phyloP scores from a whole-genome alignment of 495 filamentous ascomycete species.

The Xylaria nigripes region DNA sequence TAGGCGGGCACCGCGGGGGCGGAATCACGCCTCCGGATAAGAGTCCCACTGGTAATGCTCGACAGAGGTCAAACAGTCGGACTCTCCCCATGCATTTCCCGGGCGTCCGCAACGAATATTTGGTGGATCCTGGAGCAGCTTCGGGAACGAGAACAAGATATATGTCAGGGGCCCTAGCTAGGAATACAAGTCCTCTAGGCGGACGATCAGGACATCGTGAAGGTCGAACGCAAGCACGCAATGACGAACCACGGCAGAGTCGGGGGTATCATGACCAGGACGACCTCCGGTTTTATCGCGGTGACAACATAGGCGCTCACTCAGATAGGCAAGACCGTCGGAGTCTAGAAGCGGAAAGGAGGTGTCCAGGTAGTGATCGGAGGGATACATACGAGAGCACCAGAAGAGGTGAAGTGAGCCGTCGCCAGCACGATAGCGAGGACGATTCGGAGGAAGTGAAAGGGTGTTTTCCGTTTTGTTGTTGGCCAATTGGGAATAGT shows the following conservation, averaged over 20 bases:
- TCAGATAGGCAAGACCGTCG: not conserved
- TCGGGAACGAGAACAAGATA: not conserved
- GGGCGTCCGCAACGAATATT: not conserved
- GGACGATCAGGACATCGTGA: not conserved
- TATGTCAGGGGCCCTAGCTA: not conserved
- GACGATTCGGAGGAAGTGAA: not conserved
- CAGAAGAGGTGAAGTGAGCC: not conserved
- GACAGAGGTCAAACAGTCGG: not conserved
- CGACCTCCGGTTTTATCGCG: not conserved
- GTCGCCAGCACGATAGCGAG: not conserved
- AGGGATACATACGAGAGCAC: not conserved
- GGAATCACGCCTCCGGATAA: no score
- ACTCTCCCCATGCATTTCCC: not conserved
- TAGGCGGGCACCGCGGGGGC: no score
- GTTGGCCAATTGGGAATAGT: not conserved
- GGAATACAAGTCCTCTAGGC: not conserved
- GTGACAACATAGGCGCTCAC: not conserved
- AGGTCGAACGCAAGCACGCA: not conserved
- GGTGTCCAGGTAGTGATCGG: not conserved
- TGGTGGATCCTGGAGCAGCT: not conserved
- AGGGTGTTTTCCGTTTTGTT: not conserved
- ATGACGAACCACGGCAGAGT: not conserved
- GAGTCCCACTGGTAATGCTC: no score
- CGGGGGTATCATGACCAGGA: not conserved
- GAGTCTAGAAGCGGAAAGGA: not conserved